Conservation (phyloP, 345 rosid genomes). For the Rhodomyrtus tomentosa region DNA sequence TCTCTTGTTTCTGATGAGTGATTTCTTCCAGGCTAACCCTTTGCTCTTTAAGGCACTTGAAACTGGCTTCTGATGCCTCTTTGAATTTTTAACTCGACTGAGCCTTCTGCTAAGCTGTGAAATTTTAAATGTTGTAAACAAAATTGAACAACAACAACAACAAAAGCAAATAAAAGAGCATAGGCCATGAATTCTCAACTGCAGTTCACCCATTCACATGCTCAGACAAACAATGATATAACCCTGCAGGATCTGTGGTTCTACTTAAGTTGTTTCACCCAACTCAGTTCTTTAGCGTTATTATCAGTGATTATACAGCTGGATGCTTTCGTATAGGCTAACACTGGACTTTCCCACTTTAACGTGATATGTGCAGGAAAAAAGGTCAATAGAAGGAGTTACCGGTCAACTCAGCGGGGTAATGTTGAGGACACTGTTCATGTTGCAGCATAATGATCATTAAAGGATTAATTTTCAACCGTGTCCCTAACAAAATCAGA, state of each 20-base stretch:
- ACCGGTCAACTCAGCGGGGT: no score
- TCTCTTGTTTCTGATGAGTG: neutral
- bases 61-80: neutral
- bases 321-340: neutral
- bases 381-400: no score
- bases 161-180: no score
- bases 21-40: neutral
- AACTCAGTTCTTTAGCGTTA: no score
- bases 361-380: no score
- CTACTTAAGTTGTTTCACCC: neutral
- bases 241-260: neutral
- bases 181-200: neutral
- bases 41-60: neutral
- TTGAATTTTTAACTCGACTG: neutral
- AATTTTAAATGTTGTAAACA: neutral
- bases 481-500: no score
- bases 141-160: no score
- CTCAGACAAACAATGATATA: neutral
- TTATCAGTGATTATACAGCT: neutral
- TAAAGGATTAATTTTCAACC: no score
- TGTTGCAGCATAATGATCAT: no score
- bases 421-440: no score
- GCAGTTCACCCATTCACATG: neutral
- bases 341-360: neutral
- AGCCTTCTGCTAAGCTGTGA: neutral